Percentiles rank a stretch among this genome's conserved stretches.
phyloP scores from a whole-genome alignment of 148 eudicot genomes.

The Fagopyrum tataricum region DNA sequence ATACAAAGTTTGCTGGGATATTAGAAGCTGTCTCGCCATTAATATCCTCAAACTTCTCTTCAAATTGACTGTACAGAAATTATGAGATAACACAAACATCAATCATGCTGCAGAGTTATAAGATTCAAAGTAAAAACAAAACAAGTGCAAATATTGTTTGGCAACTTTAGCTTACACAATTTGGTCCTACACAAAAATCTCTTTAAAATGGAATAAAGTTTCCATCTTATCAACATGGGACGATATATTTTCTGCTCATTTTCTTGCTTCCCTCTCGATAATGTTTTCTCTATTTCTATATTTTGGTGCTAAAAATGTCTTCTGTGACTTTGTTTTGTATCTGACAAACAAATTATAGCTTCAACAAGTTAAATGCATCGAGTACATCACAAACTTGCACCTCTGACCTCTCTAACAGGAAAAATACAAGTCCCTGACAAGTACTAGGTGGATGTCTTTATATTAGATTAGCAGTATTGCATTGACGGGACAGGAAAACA shows the following conservation, averaged over 20 bases:
- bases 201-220: not conserved
- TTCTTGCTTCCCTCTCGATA: not conserved
- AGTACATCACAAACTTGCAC: not conserved
- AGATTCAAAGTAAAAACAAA: not conserved
- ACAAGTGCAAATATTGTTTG: not conserved
- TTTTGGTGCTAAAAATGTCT: not conserved
- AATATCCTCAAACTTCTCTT: constrained; percentile 90
- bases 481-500: not conserved
- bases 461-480: not conserved
- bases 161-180: not conserved
- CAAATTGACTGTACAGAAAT: constrained; percentile 65
- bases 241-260: not conserved
- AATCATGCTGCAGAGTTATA: not conserved
- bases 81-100: not conserved
- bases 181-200: not conserved
- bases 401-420: not conserved
- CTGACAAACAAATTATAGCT: not conserved
- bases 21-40: constrained; percentile 50
- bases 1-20: constrained; percentile 39
- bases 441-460: not conserved
- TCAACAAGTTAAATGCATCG: not conserved
- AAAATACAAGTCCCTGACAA: not conserved
- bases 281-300: not conserved
- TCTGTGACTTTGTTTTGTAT: not conserved
- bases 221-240: not conserved